Percentiles rank a stretch among this genome's conserved stretches.
Conservation (phyloP, 306 rosid species). For the Hippophae tibetana region DNA sequence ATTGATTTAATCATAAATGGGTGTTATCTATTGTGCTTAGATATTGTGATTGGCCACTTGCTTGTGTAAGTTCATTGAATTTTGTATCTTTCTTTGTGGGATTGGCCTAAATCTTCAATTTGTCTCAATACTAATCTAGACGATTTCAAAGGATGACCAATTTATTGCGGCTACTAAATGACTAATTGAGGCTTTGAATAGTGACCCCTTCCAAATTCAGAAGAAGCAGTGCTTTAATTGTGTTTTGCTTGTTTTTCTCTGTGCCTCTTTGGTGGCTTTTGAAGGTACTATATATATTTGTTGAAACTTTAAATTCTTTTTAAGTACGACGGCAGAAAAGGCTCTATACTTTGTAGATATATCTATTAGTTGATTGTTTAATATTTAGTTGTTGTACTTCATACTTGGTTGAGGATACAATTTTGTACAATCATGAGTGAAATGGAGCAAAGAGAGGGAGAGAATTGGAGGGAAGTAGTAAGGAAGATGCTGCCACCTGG, state of each 20-base stretch:
- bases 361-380: constrained; percentile 3
- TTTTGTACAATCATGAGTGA: constrained; percentile 1
- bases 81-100: constrained; percentile 9
- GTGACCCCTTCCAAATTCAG: not conserved
- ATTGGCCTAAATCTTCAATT: constrained; percentile 18
- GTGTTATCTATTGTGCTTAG: constrained; percentile 9
- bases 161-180: constrained; percentile 35
- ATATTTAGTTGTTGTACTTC: constrained; percentile 1
- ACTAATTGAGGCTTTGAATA: constrained; percentile 30
- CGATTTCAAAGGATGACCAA: constrained; percentile 36
- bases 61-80: constrained; percentile 19
- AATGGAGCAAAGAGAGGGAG: constrained; percentile 52
- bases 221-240: not conserved
- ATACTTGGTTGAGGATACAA: constrained; percentile 6
- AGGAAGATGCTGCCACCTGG: constrained; percentile 90
- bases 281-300: constrained; percentile 8
- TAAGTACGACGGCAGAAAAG: constrained; percentile 1
- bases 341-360: constrained; percentile 5
- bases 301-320: constrained; percentile 5
- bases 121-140: constrained; percentile 26
- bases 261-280: constrained; percentile 5
- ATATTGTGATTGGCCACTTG: constrained; percentile 17
- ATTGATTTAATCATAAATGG: constrained; percentile 14
- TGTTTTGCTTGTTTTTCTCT: constrained; percentile 2
- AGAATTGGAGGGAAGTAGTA: constrained; percentile 72